phyloP scores from a whole-genome alignment of 805 yeast genomes.

The Blastobotrys chiropterorum region DNA sequence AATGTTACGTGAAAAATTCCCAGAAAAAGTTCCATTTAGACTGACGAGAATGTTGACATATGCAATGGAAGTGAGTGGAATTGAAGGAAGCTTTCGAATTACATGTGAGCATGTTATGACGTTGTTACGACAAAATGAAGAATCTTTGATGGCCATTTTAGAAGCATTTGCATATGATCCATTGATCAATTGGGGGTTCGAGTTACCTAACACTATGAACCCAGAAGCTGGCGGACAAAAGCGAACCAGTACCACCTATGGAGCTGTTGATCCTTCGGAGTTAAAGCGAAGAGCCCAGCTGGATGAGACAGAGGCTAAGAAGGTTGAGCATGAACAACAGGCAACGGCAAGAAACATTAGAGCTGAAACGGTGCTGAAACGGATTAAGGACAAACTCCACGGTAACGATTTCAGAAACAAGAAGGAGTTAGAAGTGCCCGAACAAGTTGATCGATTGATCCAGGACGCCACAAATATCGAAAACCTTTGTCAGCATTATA shows the following conservation, averaged over 20 bases:
- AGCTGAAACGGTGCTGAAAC: slow-evolving; percentile 79
- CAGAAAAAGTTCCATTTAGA: slow-evolving; percentile 97
- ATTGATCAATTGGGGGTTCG: slow-evolving; percentile 97
- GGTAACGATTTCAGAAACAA: slow-evolving; percentile 85
- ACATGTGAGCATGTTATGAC: slow-evolving; percentile 98
- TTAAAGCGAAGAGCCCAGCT: slow-evolving; percentile 65
- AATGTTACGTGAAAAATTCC: slow-evolving; percentile 89
- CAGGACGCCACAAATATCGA: slow-evolving; percentile 96
- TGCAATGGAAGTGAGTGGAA: slow-evolving; percentile 99
- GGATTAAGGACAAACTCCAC: slow-evolving; percentile 86
- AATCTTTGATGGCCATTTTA: slow-evolving; percentile 93
- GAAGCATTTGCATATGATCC: slow-evolving; percentile 99
- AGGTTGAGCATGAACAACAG: slow-evolving; percentile 62
- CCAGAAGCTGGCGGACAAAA: slow-evolving; percentile 2
- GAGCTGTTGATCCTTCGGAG: slow-evolving; percentile 55
- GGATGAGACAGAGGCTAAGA: slow-evolving; percentile 68
- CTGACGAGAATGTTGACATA: slow-evolving; percentile 93
- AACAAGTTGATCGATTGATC: slow-evolving; percentile 88
- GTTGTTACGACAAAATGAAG: slow-evolving; percentile 86
- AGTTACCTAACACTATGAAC: slow-evolving; percentile 59
- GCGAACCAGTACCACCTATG: slow-evolving; percentile 19
- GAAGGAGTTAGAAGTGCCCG: slow-evolving; percentile 68
- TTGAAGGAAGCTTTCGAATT: slow-evolving; percentile 93
- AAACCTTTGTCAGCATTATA: slow-evolving; percentile 90
- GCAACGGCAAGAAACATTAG: slow-evolving; percentile 76